These are phyloP conservation scores for Diaporthe vaccinii DNA, from an alignment of 2,329 filamentous ascomycete genomes.

Conservation along the genomic window DNA sequence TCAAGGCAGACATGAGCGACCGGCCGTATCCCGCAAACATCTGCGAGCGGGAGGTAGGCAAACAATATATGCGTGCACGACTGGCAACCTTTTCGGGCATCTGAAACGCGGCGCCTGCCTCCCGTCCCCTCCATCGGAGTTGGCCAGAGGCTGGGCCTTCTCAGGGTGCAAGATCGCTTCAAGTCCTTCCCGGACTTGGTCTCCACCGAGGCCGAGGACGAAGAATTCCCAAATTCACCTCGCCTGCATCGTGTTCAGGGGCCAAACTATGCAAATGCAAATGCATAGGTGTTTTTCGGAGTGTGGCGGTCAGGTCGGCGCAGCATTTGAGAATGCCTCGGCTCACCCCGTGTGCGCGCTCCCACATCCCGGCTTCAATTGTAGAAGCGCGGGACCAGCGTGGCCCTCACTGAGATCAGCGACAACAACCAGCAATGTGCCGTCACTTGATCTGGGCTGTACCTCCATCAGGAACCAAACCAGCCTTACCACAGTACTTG, in stretches of 20 bases:
- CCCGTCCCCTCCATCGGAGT: background rate
- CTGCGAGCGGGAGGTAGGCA: background rate
- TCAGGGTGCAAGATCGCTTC: background rate
- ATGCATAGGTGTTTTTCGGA: background rate
- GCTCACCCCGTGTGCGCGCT: background rate
- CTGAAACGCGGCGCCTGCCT: conserved; percentile 4
- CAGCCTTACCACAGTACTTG: too few relatives aligned
- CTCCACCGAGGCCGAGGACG: background rate
- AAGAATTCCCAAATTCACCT: background rate
- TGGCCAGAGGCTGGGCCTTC: background rate
- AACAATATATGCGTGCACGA: background rate
- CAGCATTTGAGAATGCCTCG: conserved; percentile 11
- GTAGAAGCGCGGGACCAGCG: background rate
- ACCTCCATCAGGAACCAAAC: background rate
- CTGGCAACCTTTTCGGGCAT: background rate
- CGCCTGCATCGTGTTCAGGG: background rate
- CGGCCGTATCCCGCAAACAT: background rate
- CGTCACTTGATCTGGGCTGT: background rate
- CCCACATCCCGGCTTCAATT: conserved; percentile 30
- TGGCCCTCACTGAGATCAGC: background rate
- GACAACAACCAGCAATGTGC: background rate
- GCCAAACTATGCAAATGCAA: background rate
- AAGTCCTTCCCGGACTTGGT: background rate
- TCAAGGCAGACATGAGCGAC: conserved; percentile 9
- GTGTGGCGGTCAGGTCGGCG: conserved; percentile 24